Base-by-base conservation (phyloP, 768 basidiomycete genomes). In the Gautieria morchelliformis region DNA sequence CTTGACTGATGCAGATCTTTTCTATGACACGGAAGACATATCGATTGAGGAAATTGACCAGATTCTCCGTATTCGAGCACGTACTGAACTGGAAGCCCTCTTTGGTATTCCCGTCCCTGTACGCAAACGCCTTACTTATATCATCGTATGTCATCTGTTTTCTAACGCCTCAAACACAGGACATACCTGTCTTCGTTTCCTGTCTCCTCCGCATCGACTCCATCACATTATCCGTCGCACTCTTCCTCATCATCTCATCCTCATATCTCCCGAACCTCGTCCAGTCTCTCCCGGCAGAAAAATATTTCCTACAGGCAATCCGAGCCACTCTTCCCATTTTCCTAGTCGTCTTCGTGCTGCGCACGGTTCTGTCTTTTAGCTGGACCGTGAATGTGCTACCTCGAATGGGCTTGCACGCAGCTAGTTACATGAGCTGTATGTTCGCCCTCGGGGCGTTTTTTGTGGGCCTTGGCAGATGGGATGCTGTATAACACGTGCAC, bases 81-180 rank as follows among this genome's bases (percentile, higher is more conserved):
- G 89, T 42, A 84, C 87, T 65, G 90, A 92, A 58, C 69, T 93
- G 40, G 89, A 91, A 65, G 81, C 82, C 50, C 75, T 89, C 5
- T 91, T 89, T 64, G 89, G 89, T 1, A 68, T 87, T n/a, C 85
- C 90, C 3, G 75, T 85, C 40, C 82, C 92, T 47, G 87, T 89
- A 68, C 61, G 85, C 82, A 40, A n/a, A n/a, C 11, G n/a, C 20
- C 42, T 50, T n/a, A n/a, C n/a, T n/a, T 52, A 20, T 53, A 22
- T 30, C 27, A 12, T 45, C 45, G 32, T 40, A 54, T n/a, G 60
- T 44, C n/a, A 20, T 49, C n/a, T 63, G 60, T 58, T 62, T n/a
- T 32, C 37, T 37, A 37, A 17, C 58, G 45, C 20, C 32, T n/a
- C 8, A 19, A 17, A 8, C 37, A 20, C 63, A 88, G 87, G 76